Percentiles rank a stretch among this genome's conserved stretches.
These are phyloP conservation scores for Nicotiana sylvestris DNA, from an alignment of 257 asterid species.

Conservation along the genomic window DNA sequence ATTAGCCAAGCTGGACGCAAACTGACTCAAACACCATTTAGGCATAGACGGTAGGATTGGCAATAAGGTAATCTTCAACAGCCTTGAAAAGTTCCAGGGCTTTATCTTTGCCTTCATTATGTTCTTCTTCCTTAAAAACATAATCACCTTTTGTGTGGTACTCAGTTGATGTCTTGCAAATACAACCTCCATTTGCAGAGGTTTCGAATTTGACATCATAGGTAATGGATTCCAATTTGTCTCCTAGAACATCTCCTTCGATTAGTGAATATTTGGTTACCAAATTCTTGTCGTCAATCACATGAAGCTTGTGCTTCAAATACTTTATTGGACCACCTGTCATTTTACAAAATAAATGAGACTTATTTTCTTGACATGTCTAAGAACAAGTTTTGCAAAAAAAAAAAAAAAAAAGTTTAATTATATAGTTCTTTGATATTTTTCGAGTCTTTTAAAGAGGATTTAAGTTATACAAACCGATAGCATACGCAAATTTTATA, in stretches of 20 bases:
- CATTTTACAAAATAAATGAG: background rate
- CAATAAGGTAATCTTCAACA: conserved; percentile 14
- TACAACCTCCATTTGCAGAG: conserved; percentile 17
- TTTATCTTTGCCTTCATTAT: conserved; percentile 11
- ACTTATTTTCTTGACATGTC: no score
- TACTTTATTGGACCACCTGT: conserved; percentile 15
- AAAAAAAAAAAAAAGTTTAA: no score
- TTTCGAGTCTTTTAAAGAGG: no score
- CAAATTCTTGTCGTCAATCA: conserved; percentile 16
- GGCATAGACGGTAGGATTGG: conserved; percentile 16
- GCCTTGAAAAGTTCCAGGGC: conserved; percentile 8
- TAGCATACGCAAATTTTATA: no score
- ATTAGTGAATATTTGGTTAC: conserved; percentile 10
- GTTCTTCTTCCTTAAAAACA: conserved; percentile 18
- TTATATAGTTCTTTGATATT: no score
- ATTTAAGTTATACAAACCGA: no score
- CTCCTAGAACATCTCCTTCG: conserved; percentile 19
- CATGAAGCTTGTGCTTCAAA: conserved; percentile 15
- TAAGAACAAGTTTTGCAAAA: no score
- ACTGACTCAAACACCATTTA: no score
- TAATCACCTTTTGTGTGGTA: conserved; percentile 8
- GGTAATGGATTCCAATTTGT: conserved; percentile 9
- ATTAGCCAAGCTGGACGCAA: no score
- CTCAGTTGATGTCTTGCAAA: conserved; percentile 2
- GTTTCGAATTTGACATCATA: conserved; percentile 13